Conservation (phyloP, 2,329 filamentous ascomycete species). For the Epichloe elymi region DNA sequence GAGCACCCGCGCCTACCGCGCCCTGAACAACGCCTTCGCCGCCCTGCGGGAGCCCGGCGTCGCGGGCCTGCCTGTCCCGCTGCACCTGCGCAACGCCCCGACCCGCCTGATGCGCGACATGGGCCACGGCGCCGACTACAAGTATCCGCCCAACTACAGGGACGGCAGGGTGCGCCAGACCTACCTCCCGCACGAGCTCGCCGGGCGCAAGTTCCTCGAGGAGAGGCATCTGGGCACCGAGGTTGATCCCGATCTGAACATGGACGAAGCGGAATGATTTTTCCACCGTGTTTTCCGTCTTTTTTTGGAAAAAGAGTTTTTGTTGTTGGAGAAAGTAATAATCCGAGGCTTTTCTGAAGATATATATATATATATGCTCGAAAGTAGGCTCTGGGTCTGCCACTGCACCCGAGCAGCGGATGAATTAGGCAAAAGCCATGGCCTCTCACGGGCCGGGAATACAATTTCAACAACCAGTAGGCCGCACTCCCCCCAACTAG, state of each 20-base stretch:
- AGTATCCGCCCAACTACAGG: conserved; percentile 86
- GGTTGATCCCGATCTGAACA: conserved; percentile 55
- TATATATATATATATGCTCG: too few species aligned
- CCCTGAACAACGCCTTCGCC: conserved; percentile 64
- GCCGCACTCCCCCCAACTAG: too few species aligned
- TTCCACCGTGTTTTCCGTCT: neutral
- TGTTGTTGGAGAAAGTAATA: too few species aligned
- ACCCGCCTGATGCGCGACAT: conserved; percentile 88
- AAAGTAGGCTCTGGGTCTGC: too few species aligned
- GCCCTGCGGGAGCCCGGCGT: conserved; percentile 74
- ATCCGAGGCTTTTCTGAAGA: too few species aligned
- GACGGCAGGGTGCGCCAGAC: conserved; percentile 75
- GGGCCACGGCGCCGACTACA: conserved; percentile 83
- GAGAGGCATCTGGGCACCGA: conserved; percentile 66
- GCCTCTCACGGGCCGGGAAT: too few species aligned
- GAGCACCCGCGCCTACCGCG: conserved; percentile 76
- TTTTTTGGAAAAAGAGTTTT: too few species aligned
- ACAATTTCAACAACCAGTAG: too few species aligned
- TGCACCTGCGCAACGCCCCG: conserved; percentile 84
- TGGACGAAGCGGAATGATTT: conserved; percentile 14
- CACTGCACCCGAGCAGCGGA: too few species aligned
- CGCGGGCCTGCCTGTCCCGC: conserved; percentile 66
- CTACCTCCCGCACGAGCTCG: conserved; percentile 71
- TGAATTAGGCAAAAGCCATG: too few species aligned
- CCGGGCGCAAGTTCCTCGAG: conserved; percentile 63